Percentiles rank a stretch among this genome's conserved stretches.
Evolutionary conservation across 106 monocot species (phyloP).

Genomic region (Acorus gramineus): DNA sequence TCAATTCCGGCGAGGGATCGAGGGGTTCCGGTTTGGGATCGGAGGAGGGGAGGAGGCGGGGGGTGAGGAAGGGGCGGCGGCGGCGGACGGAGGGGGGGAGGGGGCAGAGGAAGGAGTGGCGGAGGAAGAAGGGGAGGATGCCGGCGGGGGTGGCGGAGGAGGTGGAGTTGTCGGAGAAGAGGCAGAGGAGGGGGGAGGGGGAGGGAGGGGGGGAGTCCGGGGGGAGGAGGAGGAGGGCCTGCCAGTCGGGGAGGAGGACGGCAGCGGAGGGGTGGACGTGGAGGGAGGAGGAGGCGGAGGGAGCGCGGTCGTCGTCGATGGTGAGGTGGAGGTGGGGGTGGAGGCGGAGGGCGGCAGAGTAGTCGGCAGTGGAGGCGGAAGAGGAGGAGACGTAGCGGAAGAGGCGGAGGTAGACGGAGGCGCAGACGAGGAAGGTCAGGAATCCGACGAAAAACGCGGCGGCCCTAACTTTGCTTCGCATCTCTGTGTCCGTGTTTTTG

Average conservation of each 20-base stretch:
- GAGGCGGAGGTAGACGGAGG: too few relatives aligned
- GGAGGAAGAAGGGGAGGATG: constrained; percentile 29
- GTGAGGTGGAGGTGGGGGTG: background rate
- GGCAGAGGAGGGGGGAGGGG: constrained; percentile 26
- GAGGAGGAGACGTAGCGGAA: too few relatives aligned
- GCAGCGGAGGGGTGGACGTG: constrained; percentile 6
- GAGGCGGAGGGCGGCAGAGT: background rate
- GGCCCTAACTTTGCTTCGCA: too few relatives aligned
- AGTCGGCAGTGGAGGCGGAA: background rate
- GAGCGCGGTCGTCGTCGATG: background rate
- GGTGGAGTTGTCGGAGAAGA: constrained; percentile 33
- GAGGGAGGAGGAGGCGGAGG: background rate
- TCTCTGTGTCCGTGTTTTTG: too few relatives aligned
- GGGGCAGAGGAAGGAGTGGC: constrained; percentile 28
- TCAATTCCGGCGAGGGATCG: constrained; percentile 6
- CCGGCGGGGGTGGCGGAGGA: constrained; percentile 24
- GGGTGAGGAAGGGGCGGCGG: background rate
- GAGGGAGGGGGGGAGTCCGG: background rate
- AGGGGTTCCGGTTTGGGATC: background rate
- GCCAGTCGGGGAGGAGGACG: constrained; percentile 66
- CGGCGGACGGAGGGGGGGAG: background rate
- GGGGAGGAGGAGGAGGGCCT: constrained; percentile 38
- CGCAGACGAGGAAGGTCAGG: too few relatives aligned
- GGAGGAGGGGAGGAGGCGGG: background rate
- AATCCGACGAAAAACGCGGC: too few relatives aligned